Conservation (phyloP, 345 rosid genomes). For the Salix purpurea region DNA sequence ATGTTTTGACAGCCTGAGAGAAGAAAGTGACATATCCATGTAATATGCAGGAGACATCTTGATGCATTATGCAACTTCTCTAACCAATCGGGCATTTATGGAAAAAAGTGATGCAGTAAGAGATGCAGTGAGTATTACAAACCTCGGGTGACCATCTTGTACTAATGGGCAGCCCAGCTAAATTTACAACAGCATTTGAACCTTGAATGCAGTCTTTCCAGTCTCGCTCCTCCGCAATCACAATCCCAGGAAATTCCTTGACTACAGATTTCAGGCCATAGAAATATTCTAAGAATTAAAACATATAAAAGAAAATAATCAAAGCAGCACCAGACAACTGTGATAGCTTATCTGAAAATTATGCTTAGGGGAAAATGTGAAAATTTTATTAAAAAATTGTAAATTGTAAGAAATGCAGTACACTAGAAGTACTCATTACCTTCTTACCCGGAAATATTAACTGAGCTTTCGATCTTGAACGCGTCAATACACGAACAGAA, state of each 20-base stretch:
- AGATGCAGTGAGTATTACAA: conserved; percentile 11
- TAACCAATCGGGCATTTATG: not conserved
- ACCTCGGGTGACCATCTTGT: conserved; percentile 97
- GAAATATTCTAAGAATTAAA: not conserved
- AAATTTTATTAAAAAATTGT: too few species aligned
- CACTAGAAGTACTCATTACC: conserved; percentile 48
- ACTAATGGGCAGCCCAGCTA: conserved; percentile 87
- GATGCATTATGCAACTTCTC: not conserved
- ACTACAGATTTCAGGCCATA: conserved; percentile 32
- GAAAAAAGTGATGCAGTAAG: not conserved
- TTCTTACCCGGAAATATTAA: conserved; percentile 95
- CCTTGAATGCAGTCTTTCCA: conserved; percentile 73
- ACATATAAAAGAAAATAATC: not conserved
- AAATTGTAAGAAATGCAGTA: not conserved
- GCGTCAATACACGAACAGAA: conserved; percentile 68
- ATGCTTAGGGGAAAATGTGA: not conserved
- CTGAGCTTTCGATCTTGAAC: conserved; percentile 79
- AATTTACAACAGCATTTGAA: conserved; percentile 84
- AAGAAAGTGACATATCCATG: not conserved
- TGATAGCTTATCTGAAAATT: not conserved
- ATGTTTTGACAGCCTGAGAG: too few species aligned
- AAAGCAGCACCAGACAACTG: not conserved
- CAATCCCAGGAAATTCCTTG: conserved; percentile 62
- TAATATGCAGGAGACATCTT: not conserved
- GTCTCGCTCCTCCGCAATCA: conserved; percentile 66